Conservation (phyloP, 75 land plant species). For the Ceratopteris richardii region DNA sequence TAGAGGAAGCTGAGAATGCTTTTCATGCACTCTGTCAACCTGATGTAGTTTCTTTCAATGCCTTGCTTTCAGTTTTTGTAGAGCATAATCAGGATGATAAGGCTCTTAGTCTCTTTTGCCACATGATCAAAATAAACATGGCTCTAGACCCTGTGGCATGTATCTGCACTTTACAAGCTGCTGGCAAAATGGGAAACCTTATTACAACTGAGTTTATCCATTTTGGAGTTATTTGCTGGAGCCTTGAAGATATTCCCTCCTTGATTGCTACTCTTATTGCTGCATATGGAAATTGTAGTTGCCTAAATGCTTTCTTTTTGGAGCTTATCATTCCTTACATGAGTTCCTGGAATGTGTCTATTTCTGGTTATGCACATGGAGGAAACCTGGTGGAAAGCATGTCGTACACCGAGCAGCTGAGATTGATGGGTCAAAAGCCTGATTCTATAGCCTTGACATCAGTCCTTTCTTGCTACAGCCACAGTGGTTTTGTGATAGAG, state of each 20-base stretch:
- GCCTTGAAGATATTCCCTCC: not conserved
- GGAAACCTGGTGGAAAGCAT: not conserved
- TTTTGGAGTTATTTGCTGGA: not conserved
- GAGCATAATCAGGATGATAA: constrained; percentile 15
- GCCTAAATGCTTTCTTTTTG: not conserved
- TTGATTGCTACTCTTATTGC: not conserved
- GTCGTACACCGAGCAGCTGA: not conserved
- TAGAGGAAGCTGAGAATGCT: constrained; percentile 13
- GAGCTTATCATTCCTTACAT: not conserved
- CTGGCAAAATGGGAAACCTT: not conserved
- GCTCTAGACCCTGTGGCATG: constrained; percentile 6
- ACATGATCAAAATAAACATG: constrained; percentile 1
- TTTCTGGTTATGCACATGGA: not conserved
- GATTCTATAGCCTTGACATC: constrained; percentile 4
- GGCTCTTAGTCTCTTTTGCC: constrained; percentile 3
- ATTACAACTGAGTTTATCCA: not conserved
- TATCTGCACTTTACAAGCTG: constrained; percentile 3
- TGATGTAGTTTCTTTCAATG: constrained; percentile 26
- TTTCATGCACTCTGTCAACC: constrained; percentile 11
- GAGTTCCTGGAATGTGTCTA: not conserved
- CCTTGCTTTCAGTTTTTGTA: constrained; percentile 22
- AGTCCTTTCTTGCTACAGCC: constrained; percentile 10
- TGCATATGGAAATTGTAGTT: not conserved
- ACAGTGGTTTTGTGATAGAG: constrained; percentile 9
- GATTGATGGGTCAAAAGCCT: not conserved